These are phyloP conservation scores for Phytophthora meadii DNA, from an alignment of 352 stramenopile genomes.

Conservation along the genomic window DNA sequence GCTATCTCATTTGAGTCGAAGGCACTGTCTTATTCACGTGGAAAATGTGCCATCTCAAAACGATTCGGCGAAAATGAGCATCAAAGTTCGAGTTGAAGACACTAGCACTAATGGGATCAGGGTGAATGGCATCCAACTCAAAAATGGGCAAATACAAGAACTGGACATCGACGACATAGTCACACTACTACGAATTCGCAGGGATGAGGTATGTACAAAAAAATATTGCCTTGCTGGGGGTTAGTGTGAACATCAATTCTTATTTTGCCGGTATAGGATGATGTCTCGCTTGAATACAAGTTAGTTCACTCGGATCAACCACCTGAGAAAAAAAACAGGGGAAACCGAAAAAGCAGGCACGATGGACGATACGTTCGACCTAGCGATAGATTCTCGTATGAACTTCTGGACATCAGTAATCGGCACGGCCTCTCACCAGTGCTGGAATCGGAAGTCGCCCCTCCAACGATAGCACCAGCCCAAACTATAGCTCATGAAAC, in stretches of 20 bases:
- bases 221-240: not conserved
- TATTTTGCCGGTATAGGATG: constrained; percentile 34
- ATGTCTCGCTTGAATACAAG: constrained; percentile 56
- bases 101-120: constrained; percentile 77
- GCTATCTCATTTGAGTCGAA: constrained; percentile 63
- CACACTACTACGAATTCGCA: constrained; percentile 61
- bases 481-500: constrained; percentile 26
- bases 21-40: constrained; percentile 73
- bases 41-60: constrained; percentile 34
- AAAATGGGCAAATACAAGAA: constrained; percentile 47
- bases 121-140: constrained; percentile 63
- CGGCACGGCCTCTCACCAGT: constrained; percentile 19
- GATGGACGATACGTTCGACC: constrained; percentile 43
- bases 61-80: constrained; percentile 29
- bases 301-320: constrained; percentile 29
- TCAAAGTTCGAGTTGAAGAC: constrained; percentile 69
- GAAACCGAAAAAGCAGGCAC: constrained; percentile 34
- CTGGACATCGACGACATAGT: constrained; percentile 66
- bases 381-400: constrained; percentile 37
- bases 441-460: constrained; percentile 11
- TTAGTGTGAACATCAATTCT: not conserved
- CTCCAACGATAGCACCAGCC: constrained; percentile 6
- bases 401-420: constrained; percentile 32
- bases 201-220: constrained; percentile 46
- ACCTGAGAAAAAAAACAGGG: constrained; percentile 13